Conservation (phyloP, 2,329 filamentous ascomycete species). For the Stachybotrys echinatus region DNA sequence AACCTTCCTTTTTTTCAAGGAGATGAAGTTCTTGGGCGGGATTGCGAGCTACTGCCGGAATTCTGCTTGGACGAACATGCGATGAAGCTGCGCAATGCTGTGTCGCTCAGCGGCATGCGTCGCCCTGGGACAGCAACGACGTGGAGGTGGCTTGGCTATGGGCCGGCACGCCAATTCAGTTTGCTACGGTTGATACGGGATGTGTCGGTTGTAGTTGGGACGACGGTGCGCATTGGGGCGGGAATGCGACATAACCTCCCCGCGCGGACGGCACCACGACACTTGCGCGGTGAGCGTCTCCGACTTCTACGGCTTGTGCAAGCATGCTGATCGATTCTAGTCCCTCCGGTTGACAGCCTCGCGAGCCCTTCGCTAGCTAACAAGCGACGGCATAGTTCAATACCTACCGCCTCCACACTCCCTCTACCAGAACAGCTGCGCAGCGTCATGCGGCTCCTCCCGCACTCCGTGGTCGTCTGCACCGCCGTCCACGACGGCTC, state of each 20-base stretch:
- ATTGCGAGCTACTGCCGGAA: not conserved
- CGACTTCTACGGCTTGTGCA: not conserved
- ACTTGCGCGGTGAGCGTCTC: not conserved
- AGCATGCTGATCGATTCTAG: not conserved
- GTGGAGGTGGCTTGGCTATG: not conserved
- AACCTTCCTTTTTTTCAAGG: too few species aligned
- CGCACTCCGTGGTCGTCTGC: slow-evolving; percentile 51
- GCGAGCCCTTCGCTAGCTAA: slow-evolving; percentile 6
- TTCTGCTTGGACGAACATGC: not conserved
- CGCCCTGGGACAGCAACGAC: not conserved
- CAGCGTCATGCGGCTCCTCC: slow-evolving; percentile 47
- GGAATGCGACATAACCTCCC: not conserved
- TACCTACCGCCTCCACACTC: slow-evolving; percentile 8
- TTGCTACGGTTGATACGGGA: not conserved
- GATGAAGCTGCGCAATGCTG: not conserved
- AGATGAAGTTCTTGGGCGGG: not conserved
- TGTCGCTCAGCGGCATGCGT: not conserved
- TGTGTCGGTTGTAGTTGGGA: too few species aligned
- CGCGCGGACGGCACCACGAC: too few species aligned
- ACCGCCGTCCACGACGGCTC: slow-evolving; percentile 33
- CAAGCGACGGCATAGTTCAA: slow-evolving; percentile 30
- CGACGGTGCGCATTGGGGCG: not conserved
- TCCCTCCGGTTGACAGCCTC: slow-evolving; percentile 6
- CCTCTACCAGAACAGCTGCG: slow-evolving; percentile 43
- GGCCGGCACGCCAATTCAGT: not conserved